A percentile compares a stretch with the other conserved stretches of the same genome.
phyloP scores from a whole-genome alignment of 2,329 filamentous ascomycete species.

The Fusarium ambrosium region DNA sequence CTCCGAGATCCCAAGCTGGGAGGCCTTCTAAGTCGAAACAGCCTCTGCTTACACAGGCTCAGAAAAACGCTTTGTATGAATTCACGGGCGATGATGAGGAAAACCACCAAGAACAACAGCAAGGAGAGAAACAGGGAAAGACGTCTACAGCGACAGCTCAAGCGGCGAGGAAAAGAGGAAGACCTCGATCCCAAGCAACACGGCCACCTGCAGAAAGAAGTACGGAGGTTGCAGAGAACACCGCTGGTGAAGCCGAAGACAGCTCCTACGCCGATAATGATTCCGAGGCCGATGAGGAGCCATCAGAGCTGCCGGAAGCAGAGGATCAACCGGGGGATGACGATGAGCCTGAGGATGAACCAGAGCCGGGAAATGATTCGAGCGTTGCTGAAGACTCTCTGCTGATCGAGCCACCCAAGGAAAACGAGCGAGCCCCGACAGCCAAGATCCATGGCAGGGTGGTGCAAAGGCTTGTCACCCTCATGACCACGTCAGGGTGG shows the following conservation, averaged over 20 bases:
- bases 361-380: background rate
- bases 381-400: slow-evolving; percentile 33
- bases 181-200: background rate
- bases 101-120: background rate
- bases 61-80: background rate
- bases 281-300: background rate
- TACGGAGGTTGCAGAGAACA: background rate
- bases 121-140: background rate
- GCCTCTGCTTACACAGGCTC: background rate
- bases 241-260: background rate
- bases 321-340: slow-evolving; percentile 1
- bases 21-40: background rate
- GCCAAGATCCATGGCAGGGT: slow-evolving; percentile 19
- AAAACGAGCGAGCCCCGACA: slow-evolving; percentile 6
- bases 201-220: background rate
- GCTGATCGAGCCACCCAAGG: slow-evolving; percentile 28
- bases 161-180: background rate
- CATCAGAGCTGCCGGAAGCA: background rate
- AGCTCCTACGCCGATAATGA: background rate
- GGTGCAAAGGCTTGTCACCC: slow-evolving; percentile 15
- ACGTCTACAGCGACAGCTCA: background rate
- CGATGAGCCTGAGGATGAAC: background rate
- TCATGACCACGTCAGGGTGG: slow-evolving; percentile 26
- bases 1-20: background rate
- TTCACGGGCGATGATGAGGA: background rate